Percentiles rank a stretch among this genome's conserved stretches.
phyloP scores from a whole-genome alignment of 495 filamentous ascomycete genomes.

The Penicillium herquei region DNA sequence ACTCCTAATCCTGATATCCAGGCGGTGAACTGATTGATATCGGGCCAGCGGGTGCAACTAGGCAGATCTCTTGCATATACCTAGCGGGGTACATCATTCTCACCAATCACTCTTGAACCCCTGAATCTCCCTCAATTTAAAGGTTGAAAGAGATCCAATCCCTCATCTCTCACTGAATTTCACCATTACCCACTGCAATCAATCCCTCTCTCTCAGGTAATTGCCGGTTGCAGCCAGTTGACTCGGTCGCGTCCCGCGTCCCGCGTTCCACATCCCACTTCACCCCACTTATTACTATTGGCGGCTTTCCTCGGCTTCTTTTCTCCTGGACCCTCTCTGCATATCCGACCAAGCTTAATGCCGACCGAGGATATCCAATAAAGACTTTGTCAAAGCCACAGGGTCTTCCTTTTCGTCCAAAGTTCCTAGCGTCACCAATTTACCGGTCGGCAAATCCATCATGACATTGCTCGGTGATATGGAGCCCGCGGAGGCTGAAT shows the following conservation, averaged over 20 bases:
- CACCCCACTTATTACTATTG: conserved; percentile 4
- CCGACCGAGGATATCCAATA: too few species aligned
- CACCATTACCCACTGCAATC: too few species aligned
- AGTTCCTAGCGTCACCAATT: too few species aligned
- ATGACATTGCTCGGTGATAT: conserved; percentile 33
- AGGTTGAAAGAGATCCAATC: background rate
- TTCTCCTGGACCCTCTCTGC: conserved; percentile 2
- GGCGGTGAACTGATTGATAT: background rate
- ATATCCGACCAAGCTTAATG: background rate
- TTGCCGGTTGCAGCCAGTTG: too few species aligned
- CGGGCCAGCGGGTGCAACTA: background rate
- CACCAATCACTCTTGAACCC: too few species aligned
- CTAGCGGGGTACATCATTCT: background rate
- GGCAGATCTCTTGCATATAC: too few species aligned
- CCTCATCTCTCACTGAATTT: background rate
- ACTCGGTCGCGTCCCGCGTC: conserved; percentile 18
- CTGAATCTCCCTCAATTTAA: too few species aligned
- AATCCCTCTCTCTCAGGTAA: too few species aligned
- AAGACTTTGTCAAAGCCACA: too few species aligned
- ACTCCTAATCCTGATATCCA: background rate
- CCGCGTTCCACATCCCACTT: background rate
- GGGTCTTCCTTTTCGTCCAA: too few species aligned
- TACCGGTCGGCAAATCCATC: background rate
- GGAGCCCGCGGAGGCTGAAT: conserved; percentile 41
- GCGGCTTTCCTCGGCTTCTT: conserved; percentile 24